A percentile compares a stretch with the other conserved stretches of the same genome.
phyloP scores from a whole-genome alignment of 495 filamentous ascomycete species.

The Gamarada debralockiae region DNA sequence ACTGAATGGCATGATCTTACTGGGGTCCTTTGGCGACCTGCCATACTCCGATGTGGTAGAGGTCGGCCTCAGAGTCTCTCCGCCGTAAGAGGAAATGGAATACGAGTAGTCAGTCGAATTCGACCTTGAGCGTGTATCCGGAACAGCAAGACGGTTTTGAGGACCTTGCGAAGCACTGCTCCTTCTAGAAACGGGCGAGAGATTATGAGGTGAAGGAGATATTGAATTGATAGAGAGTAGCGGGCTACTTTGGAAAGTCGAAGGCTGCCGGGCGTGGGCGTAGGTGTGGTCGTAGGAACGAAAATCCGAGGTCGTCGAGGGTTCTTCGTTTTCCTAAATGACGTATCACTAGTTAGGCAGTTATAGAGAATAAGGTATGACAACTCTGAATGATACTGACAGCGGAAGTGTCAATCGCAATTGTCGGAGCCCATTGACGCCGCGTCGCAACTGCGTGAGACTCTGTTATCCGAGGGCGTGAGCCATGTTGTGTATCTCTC shows the following conservation, averaged over 20 bases:
- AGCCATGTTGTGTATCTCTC: too few relatives aligned
- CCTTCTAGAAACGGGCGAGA: slow-evolving; percentile 55
- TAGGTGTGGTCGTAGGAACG: too few relatives aligned
- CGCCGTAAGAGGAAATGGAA: slow-evolving; percentile 31
- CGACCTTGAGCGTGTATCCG: slow-evolving; percentile 44
- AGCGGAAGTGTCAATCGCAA: slow-evolving; percentile 72
- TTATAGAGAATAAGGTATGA: slow-evolving; percentile 22
- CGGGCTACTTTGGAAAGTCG: too few relatives aligned
- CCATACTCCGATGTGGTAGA: slow-evolving; percentile 32
- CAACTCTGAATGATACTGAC: slow-evolving; percentile 37
- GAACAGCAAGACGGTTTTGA: slow-evolving; percentile 37
- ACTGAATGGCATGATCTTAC: slow-evolving; percentile 44
- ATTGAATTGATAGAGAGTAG: slow-evolving; percentile 18
- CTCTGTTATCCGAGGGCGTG: too few relatives aligned
- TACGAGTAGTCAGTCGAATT: slow-evolving; percentile 47
- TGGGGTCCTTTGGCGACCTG: slow-evolving; percentile 16
- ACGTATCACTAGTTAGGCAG: slow-evolving; percentile 27
- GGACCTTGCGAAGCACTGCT: slow-evolving; percentile 40
- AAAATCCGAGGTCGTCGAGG: slow-evolving; percentile 13
- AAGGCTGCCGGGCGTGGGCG: too few relatives aligned
- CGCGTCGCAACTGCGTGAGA: too few relatives aligned
- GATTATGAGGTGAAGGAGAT: slow-evolving; percentile 73
- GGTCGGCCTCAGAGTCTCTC: slow-evolving; percentile 25
- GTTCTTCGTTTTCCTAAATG: slow-evolving; percentile 5
- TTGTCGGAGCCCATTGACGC: too few relatives aligned